Conservation (phyloP, 306 rosid species). For the Bauhinia variegata region DNA sequence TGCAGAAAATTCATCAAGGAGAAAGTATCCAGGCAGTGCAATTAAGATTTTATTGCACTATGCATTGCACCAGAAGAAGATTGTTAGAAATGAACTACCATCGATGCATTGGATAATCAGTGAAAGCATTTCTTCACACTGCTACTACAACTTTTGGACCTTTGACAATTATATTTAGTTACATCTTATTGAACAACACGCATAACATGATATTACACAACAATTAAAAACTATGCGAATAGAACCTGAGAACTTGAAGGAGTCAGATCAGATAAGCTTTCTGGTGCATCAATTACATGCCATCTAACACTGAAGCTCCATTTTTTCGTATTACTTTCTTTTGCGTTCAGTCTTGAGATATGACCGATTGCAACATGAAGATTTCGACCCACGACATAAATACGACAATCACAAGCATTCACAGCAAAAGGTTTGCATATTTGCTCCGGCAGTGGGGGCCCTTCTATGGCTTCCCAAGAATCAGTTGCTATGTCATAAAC, state of each 20-base stretch:
- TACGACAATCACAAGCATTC: constrained; percentile 63
- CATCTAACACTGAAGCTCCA: constrained; percentile 77
- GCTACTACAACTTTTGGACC: constrained; percentile 41
- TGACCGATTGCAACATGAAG: constrained; percentile 86
- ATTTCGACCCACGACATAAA: constrained; percentile 84
- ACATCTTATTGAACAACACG: constrained; percentile 50
- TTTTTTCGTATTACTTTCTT: constrained; percentile 47
- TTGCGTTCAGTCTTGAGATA: constrained; percentile 59
- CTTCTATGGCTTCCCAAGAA: constrained; percentile 89
- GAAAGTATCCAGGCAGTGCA: no score
- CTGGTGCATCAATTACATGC: constrained; percentile 77
- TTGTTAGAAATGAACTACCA: constrained; percentile 3
- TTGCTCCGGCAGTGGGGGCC: constrained; percentile 86
- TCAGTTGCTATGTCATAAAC: constrained; percentile 74
- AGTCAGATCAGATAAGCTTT: constrained; percentile 73
- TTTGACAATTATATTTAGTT: constrained; percentile 47
- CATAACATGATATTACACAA: constrained; percentile 34
- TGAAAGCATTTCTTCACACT: constrained; percentile 47
- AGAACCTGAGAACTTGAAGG: constrained; percentile 97
- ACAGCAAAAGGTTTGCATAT: constrained; percentile 97
- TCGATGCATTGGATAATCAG: constrained; percentile 50
- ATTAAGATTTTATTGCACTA: no score
- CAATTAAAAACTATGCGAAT: constrained; percentile 65
- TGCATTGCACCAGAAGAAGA: constrained; percentile 21
- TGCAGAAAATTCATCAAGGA: constrained; percentile 16